phyloP scores from a whole-genome alignment of 2,329 filamentous ascomycete species.

The Exophiala sp. region DNA sequence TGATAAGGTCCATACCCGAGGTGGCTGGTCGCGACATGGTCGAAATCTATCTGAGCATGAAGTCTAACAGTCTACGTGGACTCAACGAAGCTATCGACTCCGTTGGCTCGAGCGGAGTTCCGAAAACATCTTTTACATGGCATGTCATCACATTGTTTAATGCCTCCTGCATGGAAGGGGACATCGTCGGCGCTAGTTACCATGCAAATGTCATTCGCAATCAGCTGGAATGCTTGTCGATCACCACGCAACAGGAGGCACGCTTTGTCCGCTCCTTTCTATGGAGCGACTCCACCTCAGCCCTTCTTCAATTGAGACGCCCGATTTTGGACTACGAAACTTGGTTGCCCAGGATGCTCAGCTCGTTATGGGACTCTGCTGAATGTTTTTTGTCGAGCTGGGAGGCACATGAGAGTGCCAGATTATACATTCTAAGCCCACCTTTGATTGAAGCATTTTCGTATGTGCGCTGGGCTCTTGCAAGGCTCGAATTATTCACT shows the following conservation, averaged over 20 bases:
- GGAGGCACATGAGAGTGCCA: too few relatives aligned
- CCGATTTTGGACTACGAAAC: conserved; percentile 1
- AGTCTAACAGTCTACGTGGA: background rate
- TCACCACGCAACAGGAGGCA: background rate
- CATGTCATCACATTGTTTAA: conserved; percentile 6
- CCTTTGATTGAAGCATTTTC: background rate
- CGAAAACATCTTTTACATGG: background rate
- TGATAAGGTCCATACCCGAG: background rate
- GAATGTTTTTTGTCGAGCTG: background rate
- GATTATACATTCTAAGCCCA: background rate
- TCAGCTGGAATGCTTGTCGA: background rate
- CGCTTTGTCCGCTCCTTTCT: background rate
- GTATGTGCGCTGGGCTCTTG: background rate
- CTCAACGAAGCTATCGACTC: background rate
- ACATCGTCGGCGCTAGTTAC: background rate
- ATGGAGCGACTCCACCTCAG: background rate
- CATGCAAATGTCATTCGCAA: background rate
- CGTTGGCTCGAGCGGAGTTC: background rate
- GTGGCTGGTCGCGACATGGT: background rate
- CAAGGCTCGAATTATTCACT: background rate
- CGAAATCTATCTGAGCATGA: background rate
- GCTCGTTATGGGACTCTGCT: background rate
- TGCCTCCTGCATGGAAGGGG: background rate
- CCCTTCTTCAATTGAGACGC: conserved; percentile 4
- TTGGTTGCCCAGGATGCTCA: conserved; percentile 4